Evolutionary conservation across 139 green algal species (phyloP), one percentile per base, ranked within the genome.

Genomic region (Tetraselmis chui): DNA sequence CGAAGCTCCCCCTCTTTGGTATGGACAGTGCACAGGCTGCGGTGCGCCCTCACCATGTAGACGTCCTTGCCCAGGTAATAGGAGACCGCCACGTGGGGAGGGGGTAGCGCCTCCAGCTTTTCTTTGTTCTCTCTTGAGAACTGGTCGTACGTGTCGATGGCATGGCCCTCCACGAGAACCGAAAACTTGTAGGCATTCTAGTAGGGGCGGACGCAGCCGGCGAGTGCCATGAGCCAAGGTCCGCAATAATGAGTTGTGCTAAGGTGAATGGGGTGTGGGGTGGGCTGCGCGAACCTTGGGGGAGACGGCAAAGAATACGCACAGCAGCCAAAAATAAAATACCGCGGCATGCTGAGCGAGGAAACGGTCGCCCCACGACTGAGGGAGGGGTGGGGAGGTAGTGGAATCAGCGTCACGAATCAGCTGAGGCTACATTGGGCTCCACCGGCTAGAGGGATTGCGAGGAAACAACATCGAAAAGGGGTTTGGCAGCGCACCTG

Each of bases 111-210:
- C 76, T 79, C 29, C 76, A 79, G 29, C 29, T 79, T 31, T 22
- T 79, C 76, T 18, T 31, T 31, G 76, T 79, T 45, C 76, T 31
- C 29, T 24, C 32, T 18, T 29, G 45, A 5, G 18, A 67, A 67
- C 45, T 67, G 45, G 11, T 67, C 45, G 45, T 67, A 82, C 78
- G 78, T 77, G n/a, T 29, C 74, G 28, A 31, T 45, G 76, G 88
- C 88, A 59, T 92, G 88, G 79, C 59, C 77, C 76, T 92, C 88
- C 30, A 92, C 86, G 22, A 90, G 78, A 81, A 90, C 88, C 26
- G 74, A 85, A 79, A 92, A 92, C 75, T 90, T 87, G 83, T 92
- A 92, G 27, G 88, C 86, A 24, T 88, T 27, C 23, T 30, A n/a
- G 76, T 67, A 18, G 45, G 5, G 45, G 45, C 45, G 45, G 11